Conservation (phyloP, 805 yeast species). For the Yarrowia sp. region DNA sequence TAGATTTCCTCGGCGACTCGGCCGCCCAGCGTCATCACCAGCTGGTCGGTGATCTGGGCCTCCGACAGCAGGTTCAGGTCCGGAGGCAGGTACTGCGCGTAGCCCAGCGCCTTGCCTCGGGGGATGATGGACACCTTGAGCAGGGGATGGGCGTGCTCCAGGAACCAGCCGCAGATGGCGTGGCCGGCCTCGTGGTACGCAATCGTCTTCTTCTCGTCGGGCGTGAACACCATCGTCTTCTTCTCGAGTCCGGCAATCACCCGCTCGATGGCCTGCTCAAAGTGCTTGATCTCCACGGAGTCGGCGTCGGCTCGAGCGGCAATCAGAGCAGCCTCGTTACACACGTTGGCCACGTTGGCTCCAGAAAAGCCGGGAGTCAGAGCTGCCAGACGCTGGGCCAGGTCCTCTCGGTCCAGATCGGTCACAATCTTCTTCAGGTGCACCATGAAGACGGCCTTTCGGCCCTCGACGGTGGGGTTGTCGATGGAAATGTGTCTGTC, state of each 20-base stretch:
- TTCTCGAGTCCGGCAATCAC: conserved; percentile 96
- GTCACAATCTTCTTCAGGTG: conserved; percentile 78
- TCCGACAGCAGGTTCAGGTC: conserved; percentile 82
- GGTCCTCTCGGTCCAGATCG: conserved; percentile 57
- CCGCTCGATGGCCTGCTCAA: conserved; percentile 96
- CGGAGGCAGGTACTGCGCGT: conserved; percentile 96
- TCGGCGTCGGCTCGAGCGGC: conserved; percentile 85
- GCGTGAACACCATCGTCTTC: conserved; percentile 80
- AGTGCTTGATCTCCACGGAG: conserved; percentile 77
- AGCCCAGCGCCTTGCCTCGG: conserved; percentile 95
- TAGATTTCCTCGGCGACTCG: conserved; percentile 95
- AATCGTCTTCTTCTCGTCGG: conserved; percentile 86
- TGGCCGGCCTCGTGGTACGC: conserved; percentile 99
- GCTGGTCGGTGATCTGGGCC: conserved; percentile 81
- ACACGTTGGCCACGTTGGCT: conserved; percentile 96
- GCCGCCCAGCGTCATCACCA: conserved; percentile 98
- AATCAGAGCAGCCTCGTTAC: conserved; percentile 96
- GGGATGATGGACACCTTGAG: conserved; percentile 96
- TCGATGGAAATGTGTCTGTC: conserved; percentile 93
- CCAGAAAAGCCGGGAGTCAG: conserved; percentile 98
- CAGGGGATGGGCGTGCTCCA: conserved; percentile 89
- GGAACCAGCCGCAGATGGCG: conserved; percentile 97
- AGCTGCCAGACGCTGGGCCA: conserved; percentile 90
- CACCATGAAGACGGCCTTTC: conserved; percentile 90
- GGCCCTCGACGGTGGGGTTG: conserved; percentile 92